Evolutionary conservation across 345 rosid species (phyloP).

Genomic region (Ailanthus altissimus): DNA sequence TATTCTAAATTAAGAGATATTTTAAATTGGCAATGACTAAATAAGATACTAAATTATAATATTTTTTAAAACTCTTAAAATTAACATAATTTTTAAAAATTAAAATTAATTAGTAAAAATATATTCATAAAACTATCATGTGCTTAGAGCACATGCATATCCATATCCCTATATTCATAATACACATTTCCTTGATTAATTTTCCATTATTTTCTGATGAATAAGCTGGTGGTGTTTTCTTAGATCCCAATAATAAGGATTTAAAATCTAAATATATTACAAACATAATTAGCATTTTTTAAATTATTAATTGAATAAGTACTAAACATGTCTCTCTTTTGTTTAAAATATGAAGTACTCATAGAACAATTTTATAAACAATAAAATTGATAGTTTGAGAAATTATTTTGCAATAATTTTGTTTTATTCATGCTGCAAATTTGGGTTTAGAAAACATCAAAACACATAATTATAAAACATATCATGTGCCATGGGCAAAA

Average conservation of each 20-base stretch:
- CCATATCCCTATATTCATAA: no score
- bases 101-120: no score
- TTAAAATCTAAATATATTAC: not conserved
- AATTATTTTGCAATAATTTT: not conserved
- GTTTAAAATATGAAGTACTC: no score
- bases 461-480: not conserved
- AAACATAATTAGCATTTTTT: constrained; percentile 14
- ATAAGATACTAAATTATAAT: no score
- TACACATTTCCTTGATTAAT: no score
- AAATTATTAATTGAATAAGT: not conserved
- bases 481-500: not conserved
- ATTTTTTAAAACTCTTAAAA: no score
- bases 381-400: not conserved
- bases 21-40: no score
- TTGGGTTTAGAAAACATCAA: not conserved
- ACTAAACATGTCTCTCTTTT: constrained; percentile 25
- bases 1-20: no score
- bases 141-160: no score
- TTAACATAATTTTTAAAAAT: no score
- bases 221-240: not conserved
- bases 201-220: not conserved
- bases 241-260: not conserved
- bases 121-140: no score
- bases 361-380: no score
- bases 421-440: not conserved